These are phyloP conservation scores for Solanum rostratum DNA, from an alignment of 257 asterid species.

Conservation along the genomic window DNA sequence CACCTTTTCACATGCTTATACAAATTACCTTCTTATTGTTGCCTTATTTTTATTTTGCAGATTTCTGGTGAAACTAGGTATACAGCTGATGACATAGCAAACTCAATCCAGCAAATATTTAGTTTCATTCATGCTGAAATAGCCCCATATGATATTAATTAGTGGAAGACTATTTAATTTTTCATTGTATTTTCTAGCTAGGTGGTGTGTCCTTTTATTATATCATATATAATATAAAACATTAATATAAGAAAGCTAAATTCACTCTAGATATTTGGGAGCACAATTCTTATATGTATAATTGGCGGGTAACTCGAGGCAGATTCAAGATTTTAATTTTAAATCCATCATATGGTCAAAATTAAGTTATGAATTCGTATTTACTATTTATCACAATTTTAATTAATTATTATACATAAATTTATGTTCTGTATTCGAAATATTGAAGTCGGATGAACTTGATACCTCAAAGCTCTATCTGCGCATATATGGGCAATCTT, in stretches of 20 bases:
- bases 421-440: not conserved
- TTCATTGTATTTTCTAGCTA: not conserved
- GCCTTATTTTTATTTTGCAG: conserved; percentile 24
- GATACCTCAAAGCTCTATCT: not conserved
- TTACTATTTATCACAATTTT: no score
- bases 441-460: not conserved
- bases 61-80: conserved; percentile 59
- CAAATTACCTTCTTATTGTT: not conserved
- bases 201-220: not conserved
- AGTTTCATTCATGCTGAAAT: conserved; percentile 67
- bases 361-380: no score
- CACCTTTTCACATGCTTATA: not conserved
- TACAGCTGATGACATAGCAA: conserved; percentile 86
- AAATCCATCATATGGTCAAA: no score
- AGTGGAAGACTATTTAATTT: not conserved
- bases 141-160: conserved; percentile 20
- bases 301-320: not conserved
- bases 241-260: not conserved
- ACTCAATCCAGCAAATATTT: conserved; percentile 82
- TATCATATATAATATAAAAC: not conserved
- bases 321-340: not conserved
- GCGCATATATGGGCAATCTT: not conserved
- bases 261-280: not conserved
- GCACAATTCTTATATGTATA: not conserved
- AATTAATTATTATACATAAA: not conserved